Conservation (phyloP, 176 grass and related monocot species). For the Juncus effusus region DNA sequence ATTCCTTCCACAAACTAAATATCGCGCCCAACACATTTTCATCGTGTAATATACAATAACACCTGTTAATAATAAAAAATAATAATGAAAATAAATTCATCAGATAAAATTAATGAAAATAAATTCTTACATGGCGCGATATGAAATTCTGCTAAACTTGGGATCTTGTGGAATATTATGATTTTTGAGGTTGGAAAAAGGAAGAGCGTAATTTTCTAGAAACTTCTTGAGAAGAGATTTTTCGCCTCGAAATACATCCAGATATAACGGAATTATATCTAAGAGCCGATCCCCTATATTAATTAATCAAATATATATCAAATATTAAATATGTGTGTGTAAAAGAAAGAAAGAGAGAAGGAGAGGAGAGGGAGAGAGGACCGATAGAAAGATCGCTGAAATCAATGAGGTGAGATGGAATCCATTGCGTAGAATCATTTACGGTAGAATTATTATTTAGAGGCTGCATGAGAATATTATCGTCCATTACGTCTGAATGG, state of each 20-base stretch:
- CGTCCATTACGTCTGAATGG: conserved; percentile 99
- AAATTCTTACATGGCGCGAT: conserved; percentile 64
- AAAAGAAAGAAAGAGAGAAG: conserved; percentile 5
- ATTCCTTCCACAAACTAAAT: conserved; percentile 86
- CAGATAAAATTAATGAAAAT: not conserved
- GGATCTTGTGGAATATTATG: conserved; percentile 26
- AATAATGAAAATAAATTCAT: conserved; percentile 2
- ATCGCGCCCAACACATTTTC: conserved; percentile 84
- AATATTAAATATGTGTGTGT: too few relatives aligned
- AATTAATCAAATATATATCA: not conserved
- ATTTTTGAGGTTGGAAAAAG: conserved; percentile 44
- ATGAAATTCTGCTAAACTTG: conserved; percentile 67
- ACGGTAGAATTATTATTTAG: conserved; percentile 18
- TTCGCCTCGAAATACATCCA: conserved; percentile 88
- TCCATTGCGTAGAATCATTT: conserved; percentile 45
- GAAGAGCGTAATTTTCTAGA: conserved; percentile 69
- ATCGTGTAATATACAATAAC: conserved; percentile 85
- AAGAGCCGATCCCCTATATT: conserved; percentile 77
- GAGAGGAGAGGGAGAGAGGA: conserved; percentile 22
- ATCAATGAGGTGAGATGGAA: conserved; percentile 84
- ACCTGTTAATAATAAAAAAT: conserved; percentile 41
- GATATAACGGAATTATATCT: conserved; percentile 84
- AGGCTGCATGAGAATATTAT: conserved; percentile 78
- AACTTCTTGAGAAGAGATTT: conserved; percentile 58
- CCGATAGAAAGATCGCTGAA: conserved; percentile 84